Conservation (phyloP, 139 green algal genomes). For the Spirogloea muscicola region DNA sequence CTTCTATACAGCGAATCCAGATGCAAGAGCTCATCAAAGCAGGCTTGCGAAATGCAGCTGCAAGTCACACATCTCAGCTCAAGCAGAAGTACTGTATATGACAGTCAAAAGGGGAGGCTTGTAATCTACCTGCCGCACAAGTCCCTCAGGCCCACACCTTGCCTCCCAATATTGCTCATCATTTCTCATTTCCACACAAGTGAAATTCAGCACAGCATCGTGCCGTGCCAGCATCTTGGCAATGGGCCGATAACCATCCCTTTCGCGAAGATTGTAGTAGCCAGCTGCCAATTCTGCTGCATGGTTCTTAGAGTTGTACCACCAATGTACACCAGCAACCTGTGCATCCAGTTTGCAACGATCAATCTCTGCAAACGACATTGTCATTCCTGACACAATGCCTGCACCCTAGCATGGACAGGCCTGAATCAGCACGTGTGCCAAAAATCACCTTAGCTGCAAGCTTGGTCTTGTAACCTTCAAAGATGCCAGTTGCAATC, state of each 20-base stretch:
- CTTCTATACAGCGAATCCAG: no score
- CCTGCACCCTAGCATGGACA: no score
- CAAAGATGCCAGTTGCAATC: conserved; percentile 40
- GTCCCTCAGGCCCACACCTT: conserved; percentile 79
- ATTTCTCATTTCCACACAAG: conserved; percentile 98
- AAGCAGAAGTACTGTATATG: no score
- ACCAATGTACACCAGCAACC: conserved; percentile 94
- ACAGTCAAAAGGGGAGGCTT: no score
- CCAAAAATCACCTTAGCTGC: conserved; percentile 43
- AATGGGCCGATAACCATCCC: conserved; percentile 75
- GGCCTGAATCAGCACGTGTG: no score
- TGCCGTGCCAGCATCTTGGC: conserved; percentile 51
- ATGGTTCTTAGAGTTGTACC: conserved; percentile 88
- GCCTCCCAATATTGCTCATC: conserved; percentile 89
- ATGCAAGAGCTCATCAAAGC: no score
- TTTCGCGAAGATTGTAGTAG: conserved; percentile 93
- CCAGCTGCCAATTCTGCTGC: conserved; percentile 95
- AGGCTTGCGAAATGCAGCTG: no score
- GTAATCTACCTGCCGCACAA: conserved; percentile 57
- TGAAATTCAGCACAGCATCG: conserved; percentile 80
- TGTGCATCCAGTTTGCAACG: no score
- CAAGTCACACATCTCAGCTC: no score
- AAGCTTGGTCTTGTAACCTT: conserved; percentile 12
- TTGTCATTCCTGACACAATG: no score
- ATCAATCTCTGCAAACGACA: no score